These are phyloP conservation scores for Narthecium ossifragum DNA, from an alignment of 106 monocot genomes.

Conservation along the genomic window DNA sequence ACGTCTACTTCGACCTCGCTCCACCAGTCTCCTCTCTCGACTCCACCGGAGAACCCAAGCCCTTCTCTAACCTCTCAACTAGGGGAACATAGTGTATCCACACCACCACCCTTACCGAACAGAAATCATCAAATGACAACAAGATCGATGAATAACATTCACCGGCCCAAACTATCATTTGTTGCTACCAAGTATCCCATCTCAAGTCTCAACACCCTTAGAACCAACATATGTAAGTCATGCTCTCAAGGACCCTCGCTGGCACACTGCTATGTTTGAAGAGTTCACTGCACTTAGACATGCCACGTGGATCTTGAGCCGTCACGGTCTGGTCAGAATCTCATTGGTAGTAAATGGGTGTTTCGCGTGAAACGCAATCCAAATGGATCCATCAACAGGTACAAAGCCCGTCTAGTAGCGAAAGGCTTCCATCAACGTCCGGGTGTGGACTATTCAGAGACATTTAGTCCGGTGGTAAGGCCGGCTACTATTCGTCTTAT, in stretches of 20 bases:
- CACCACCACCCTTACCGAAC: too few relatives aligned
- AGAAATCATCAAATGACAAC: too few relatives aligned
- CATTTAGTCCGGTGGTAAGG: constrained; percentile 6
- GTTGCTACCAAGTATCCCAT: not conserved
- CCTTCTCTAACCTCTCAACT: too few relatives aligned
- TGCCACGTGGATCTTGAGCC: not conserved
- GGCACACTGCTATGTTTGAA: not conserved
- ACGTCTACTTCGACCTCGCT: too few relatives aligned
- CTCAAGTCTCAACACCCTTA: too few relatives aligned
- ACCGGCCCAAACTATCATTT: not conserved
- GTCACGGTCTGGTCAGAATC: not conserved
- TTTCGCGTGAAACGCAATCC: not conserved
- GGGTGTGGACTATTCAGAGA: not conserved
- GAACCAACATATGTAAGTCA: not conserved
- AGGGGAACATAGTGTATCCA: too few relatives aligned
- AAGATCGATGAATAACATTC: too few relatives aligned
- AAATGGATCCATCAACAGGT: not conserved
- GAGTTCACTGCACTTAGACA: not conserved
- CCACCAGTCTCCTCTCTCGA: too few relatives aligned
- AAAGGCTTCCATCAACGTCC: constrained; percentile 9
- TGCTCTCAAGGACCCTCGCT: not conserved
- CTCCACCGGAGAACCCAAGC: too few relatives aligned
- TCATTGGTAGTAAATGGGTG: constrained; percentile 9
- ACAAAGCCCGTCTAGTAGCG: constrained; percentile 6
- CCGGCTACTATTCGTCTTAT: constrained; percentile 4